These are phyloP conservation scores for Rhinocladiella similis DNA, from an alignment of 2,329 filamentous ascomycete genomes.

Conservation along the genomic window DNA sequence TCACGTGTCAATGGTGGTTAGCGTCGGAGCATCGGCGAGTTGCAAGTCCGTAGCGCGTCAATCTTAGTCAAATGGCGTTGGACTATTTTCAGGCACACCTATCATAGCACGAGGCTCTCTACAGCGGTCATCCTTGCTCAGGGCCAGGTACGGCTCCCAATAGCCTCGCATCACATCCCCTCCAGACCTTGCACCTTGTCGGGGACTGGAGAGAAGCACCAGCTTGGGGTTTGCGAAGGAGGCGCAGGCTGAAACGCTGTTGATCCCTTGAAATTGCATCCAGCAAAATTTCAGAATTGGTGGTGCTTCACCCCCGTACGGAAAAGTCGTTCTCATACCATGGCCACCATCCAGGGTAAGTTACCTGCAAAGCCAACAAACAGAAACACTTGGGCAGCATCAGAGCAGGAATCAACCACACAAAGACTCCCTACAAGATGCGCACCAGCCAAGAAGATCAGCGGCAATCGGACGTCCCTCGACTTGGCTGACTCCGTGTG, in stretches of 20 bases:
- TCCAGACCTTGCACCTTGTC: neutral
- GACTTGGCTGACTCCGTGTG: too few relatives aligned
- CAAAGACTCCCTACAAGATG: neutral
- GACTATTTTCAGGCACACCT: neutral
- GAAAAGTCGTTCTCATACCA: neutral
- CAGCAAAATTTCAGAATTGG: neutral
- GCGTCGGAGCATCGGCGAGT: neutral
- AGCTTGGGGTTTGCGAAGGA: neutral
- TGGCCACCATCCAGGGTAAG: neutral
- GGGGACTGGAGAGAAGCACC: neutral
- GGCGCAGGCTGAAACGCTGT: neutral
- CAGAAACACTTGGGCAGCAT: too few relatives aligned
- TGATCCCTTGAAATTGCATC: neutral
- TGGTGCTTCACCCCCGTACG: neutral
- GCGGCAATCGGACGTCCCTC: too few relatives aligned
- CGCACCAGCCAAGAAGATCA: neutral
- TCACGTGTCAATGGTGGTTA: neutral
- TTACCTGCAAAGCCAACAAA: neutral
- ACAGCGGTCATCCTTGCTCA: neutral
- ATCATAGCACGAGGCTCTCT: neutral
- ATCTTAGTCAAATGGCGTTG: neutral
- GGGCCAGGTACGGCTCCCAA: too few relatives aligned
- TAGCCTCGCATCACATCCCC: too few relatives aligned
- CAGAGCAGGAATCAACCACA: too few relatives aligned
- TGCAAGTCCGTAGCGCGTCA: neutral